Evolutionary conservation across 129 eudicot genomes (phyloP).

Genomic region (Daucus carota): DH1_v3.0 NC_030385.2:42298501-42299000

Average conservation of each 20-base stretch:
- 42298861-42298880: neutral
- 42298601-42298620: slow-evolving; percentile 42
- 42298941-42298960: too few relatives aligned
- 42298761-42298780: neutral
- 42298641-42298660: slow-evolving; percentile 64
- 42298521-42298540: neutral
- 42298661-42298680: slow-evolving; percentile 30
- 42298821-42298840: neutral
- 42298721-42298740: neutral
- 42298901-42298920: neutral
- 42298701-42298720: slow-evolving; percentile 13
- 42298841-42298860: neutral
- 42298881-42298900: neutral
- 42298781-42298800: neutral
- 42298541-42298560: slow-evolving; percentile 38
- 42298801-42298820: neutral
- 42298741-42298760: neutral
- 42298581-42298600: slow-evolving; percentile 66
- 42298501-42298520: too few relatives aligned
- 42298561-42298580: slow-evolving; percentile 53
- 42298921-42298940: neutral
- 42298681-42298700: neutral
- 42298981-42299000: neutral
- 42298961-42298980: neutral
- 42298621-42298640: slow-evolving; percentile 56